A percentile compares a stretch with the other conserved stretches of the same genome.
Evolutionary conservation across 257 asterid species (phyloP).

Genomic region (Rubia yunnanensis): DNA sequence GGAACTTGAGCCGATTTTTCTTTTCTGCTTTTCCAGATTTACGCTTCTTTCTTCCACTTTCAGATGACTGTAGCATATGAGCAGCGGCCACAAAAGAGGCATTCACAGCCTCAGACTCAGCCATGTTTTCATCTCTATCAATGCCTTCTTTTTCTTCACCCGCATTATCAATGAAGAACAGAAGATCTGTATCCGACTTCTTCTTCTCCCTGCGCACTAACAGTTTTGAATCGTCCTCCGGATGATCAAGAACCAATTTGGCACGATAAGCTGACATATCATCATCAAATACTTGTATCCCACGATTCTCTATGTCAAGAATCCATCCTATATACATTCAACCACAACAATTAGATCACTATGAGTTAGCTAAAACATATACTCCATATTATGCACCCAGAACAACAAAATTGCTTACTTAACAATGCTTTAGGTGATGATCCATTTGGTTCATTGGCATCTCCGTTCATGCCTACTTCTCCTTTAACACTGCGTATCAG

Average conservation of each 20-base stretch:
- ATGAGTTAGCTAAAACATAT: not conserved
- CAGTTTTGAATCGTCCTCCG: conserved; percentile 30
- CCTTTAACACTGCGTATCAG: conserved; percentile 30
- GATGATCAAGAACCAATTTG: conserved; percentile 26
- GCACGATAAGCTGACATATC: conserved; percentile 32
- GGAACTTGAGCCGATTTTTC: conserved; percentile 30
- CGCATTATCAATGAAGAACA: conserved; percentile 51
- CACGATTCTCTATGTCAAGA: conserved; percentile 46
- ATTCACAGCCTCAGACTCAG: conserved; percentile 25
- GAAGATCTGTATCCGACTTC: conserved; percentile 28
- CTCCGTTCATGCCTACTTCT: conserved; percentile 28
- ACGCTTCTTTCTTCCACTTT: conserved; percentile 35
- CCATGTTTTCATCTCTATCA: conserved; percentile 26
- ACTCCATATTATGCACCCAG: not conserved
- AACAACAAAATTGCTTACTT: conserved; percentile 32
- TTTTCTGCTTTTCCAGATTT: conserved; percentile 26
- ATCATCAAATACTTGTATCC: conserved; percentile 50
- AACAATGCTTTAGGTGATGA: conserved; percentile 53
- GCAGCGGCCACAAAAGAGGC: conserved; percentile 57
- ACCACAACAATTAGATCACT: not conserved
- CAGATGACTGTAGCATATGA: conserved; percentile 35
- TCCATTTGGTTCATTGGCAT: conserved; percentile 35
- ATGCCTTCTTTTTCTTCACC: conserved; percentile 31
- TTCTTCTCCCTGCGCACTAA: conserved; percentile 17
- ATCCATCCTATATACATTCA: conserved; percentile 45